Percentiles rank a stretch among this genome's conserved stretches.
These are phyloP conservation scores for Elsinoe fawcettii DNA, from an alignment of 2,329 filamentous ascomycete species.

Conservation along the genomic window DNA sequence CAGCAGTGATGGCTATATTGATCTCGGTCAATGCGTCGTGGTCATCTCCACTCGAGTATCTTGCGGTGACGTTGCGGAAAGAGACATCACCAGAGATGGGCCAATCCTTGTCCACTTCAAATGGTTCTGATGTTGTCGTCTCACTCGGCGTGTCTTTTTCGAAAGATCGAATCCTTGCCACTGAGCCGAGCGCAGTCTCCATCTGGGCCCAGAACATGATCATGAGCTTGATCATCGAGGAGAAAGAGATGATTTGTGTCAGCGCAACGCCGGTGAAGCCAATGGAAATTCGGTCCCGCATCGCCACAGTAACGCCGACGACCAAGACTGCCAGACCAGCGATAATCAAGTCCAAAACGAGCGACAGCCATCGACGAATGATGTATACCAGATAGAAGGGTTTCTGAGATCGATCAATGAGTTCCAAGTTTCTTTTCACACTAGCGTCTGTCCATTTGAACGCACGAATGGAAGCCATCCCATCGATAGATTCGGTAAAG, in stretches of 20 bases:
- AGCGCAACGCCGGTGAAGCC: constrained; percentile 46
- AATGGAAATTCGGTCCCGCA: constrained; percentile 35
- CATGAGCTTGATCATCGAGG: constrained; percentile 41
- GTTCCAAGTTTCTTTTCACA: constrained; percentile 30
- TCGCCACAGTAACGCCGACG: constrained; percentile 27
- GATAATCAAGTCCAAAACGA: constrained; percentile 35
- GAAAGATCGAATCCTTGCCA: constrained; percentile 46
- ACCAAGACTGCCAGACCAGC: constrained; percentile 28
- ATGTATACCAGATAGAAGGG: constrained; percentile 40
- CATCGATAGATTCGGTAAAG: constrained; percentile 44
- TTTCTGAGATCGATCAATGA: constrained; percentile 36
- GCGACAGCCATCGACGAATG: constrained; percentile 39
- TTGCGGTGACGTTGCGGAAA: not conserved
- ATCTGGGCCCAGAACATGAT: constrained; percentile 47
- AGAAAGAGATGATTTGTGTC: constrained; percentile 46
- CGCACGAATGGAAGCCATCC: constrained; percentile 45
- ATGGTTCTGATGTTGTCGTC: constrained; percentile 7
- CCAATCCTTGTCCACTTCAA: not conserved
- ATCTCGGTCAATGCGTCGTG: constrained; percentile 26
- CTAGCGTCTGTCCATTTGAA: constrained; percentile 42
- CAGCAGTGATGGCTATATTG: constrained; percentile 39
- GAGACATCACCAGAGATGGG: not conserved
- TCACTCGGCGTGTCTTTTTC: constrained; percentile 29
- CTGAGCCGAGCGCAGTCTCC: constrained; percentile 49
- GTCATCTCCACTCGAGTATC: not conserved